Conservation (phyloP, 208 protist species). For the Eutreptiella sp. region DNA sequence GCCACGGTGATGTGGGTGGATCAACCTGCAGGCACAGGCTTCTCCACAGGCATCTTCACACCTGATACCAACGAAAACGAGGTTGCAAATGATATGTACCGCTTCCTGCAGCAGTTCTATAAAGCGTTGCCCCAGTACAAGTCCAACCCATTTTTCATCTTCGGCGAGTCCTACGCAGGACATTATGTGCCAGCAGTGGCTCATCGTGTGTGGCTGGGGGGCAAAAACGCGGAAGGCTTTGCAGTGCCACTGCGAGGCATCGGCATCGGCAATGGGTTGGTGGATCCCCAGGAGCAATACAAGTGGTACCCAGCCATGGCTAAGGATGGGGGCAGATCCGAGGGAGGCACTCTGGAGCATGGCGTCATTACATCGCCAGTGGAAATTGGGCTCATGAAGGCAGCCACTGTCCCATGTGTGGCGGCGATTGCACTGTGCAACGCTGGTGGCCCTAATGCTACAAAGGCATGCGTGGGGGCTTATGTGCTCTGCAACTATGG, state of each 20-base stretch:
- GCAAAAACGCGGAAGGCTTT: slow-evolving; percentile 35
- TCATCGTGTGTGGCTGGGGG: slow-evolving; percentile 42
- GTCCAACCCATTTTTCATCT: slow-evolving; percentile 59
- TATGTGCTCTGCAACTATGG: slow-evolving; percentile 39
- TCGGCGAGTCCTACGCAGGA: slow-evolving; percentile 51
- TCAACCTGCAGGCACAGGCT: slow-evolving; percentile 29
- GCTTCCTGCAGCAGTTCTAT: slow-evolving; percentile 31
- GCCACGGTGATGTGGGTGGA: slow-evolving; percentile 39
- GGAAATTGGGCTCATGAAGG: slow-evolving; percentile 46
- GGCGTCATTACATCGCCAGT: too few relatives aligned
- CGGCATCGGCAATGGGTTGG: slow-evolving; percentile 73
- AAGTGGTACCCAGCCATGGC: slow-evolving; percentile 48
- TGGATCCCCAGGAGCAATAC: slow-evolving; percentile 66
- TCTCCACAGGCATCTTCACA: slow-evolving; percentile 15
- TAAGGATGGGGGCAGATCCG: slow-evolving; percentile 37
- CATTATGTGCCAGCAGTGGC: slow-evolving; percentile 52
- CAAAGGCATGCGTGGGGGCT: slow-evolving; percentile 32
- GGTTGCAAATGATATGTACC: slow-evolving; percentile 20
- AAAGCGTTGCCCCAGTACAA: slow-evolving; percentile 41
- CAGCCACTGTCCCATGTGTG: slow-evolving; percentile 43
- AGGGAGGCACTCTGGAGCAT: slow-evolving; percentile 42
- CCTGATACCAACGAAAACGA: slow-evolving; percentile 13
- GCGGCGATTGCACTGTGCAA: slow-evolving; percentile 36
- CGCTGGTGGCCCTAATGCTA: too few relatives aligned
- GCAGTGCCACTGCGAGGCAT: slow-evolving; percentile 58